A percentile compares a stretch with the other conserved stretches of the same genome.
Conservation (phyloP, 495 filamentous ascomycete genomes). For the Echria macrotheca region DNA sequence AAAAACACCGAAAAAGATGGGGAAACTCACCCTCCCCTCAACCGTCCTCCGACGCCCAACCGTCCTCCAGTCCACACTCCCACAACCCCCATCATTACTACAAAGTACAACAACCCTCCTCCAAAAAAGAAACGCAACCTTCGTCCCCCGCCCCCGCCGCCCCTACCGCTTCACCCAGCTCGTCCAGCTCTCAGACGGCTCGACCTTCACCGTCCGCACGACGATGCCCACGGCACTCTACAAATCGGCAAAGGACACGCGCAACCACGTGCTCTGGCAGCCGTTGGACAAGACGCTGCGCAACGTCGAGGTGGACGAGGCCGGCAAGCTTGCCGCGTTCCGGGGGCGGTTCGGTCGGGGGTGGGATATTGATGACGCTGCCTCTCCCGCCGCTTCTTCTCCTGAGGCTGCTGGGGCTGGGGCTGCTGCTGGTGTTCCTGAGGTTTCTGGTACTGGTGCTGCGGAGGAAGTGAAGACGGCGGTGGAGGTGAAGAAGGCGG, state of each 20-base stretch:
- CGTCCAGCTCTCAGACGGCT: conserved; percentile 87
- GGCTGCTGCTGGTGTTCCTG: neutral
- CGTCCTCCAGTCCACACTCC: conserved; percentile 14
- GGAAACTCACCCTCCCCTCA: conserved; percentile 27
- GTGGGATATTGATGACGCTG: conserved; percentile 54
- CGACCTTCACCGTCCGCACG: conserved; percentile 80
- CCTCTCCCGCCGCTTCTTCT: conserved; percentile 12
- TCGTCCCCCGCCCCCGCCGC: conserved; percentile 77
- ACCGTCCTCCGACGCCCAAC: conserved; percentile 23
- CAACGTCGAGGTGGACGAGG: conserved; percentile 93
- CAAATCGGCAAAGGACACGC: conserved; percentile 72
- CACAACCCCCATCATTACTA: conserved; percentile 8
- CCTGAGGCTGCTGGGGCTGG: conserved; percentile 23
- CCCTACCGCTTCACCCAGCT: conserved; percentile 97
- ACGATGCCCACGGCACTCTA: conserved; percentile 77
- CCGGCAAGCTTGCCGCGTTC: conserved; percentile 82
- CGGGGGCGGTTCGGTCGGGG: conserved; percentile 73
- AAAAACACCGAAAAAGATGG: no score
- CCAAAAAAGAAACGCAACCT: conserved; percentile 72
- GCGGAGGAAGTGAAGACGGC: conserved; percentile 31
- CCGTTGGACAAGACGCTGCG: conserved; percentile 68
- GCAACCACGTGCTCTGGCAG: conserved; percentile 89
- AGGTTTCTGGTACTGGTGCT: neutral
- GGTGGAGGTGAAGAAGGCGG: conserved; percentile 25
- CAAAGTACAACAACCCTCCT: conserved; percentile 2